phyloP scores from a whole-genome alignment of 2,329 filamentous ascomycete genomes.

The Venturia oleaginea region DNA sequence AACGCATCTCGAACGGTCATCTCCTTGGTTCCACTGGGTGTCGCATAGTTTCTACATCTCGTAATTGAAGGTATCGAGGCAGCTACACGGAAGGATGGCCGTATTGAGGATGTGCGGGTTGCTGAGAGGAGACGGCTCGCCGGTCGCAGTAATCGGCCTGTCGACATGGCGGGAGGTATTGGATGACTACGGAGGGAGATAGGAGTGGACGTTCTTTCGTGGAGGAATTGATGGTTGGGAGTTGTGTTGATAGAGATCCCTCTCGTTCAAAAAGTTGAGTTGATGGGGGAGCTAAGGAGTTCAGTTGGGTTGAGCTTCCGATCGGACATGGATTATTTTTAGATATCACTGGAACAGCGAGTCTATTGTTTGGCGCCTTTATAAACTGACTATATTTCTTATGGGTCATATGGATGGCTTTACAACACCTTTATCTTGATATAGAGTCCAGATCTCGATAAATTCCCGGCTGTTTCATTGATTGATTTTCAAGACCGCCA shows the following conservation, averaged over 20 bases:
- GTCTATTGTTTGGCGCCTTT: background rate
- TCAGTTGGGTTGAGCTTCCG: background rate
- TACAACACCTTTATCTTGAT: background rate
- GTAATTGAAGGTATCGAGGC: slow-evolving; percentile 39
- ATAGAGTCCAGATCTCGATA: background rate
- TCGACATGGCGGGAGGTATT: slow-evolving; percentile 39
- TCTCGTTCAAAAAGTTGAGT: background rate
- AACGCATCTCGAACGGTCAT: slow-evolving; percentile 95
- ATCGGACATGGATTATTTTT: background rate
- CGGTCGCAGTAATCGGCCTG: slow-evolving; percentile 54
- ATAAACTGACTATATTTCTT: background rate
- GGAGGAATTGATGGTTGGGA: background rate
- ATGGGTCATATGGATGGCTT: background rate
- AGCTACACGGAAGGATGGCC: slow-evolving; percentile 43
- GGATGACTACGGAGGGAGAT: slow-evolving; percentile 18
- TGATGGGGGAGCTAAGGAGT: background rate
- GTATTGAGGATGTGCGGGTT: slow-evolving; percentile 41
- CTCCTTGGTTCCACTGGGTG: slow-evolving; percentile 63
- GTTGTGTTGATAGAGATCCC: background rate
- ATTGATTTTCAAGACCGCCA: background rate
- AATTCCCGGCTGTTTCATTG: background rate
- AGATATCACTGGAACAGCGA: background rate
- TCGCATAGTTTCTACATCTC: slow-evolving; percentile 47
- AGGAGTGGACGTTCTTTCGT: background rate
- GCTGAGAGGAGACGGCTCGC: slow-evolving; percentile 53